Base-by-base conservation (phyloP, 306 rosid genomes). In the Lagenaria siceraria region DNA sequence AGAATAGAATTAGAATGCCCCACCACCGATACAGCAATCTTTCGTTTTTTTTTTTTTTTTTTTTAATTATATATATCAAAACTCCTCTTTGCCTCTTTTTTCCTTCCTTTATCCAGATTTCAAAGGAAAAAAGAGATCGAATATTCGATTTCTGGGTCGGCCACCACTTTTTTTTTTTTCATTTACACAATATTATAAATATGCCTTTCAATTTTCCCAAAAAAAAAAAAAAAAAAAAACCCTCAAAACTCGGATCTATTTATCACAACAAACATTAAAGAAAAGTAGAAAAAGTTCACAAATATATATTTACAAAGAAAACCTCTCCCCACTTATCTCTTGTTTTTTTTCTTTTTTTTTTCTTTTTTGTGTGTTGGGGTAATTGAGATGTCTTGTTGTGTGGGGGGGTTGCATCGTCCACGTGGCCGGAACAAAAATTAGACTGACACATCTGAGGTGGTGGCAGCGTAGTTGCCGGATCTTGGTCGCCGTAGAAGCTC, bases 401-500 rank as follows among this genome's bases (percentile, higher is more conserved):
- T 38, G 65, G 6, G 78, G 77, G 68, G 49, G 71, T 78, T 76
- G 70, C 59, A 77, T 59, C 72, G 56, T 38, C 58, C 75, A 25
- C 48, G 77, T 58, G 72, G 80, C 59, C 53, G 43, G 29, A 56
- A 42, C 46, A 62, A 27, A 73, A 86, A 56, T 85, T 72, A 87
- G 46, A 77, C 82, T 25, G 84, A 85, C 81, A 80, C 82, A 51
- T 82, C 80, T 43, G 84, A 81, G 9, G 83, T 48, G 82, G 82
- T 81, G 75, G 80, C 86, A 77, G 86, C 92, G 86, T 31, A 78
- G 77, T 82, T 79, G 92, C 86, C 87, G 92, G 98, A 81, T 88
- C 98, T 93, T 58, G 97, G 96, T 88, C 85, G 97, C 86, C 97
- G 96, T 79, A 93, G 88, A 84, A 93, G 91, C 84, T 91, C 93